Percentiles rank a stretch among this genome's conserved stretches.
Conservation (phyloP, 2,329 filamentous ascomycete genomes). For the Harringtonia aguacate region DNA sequence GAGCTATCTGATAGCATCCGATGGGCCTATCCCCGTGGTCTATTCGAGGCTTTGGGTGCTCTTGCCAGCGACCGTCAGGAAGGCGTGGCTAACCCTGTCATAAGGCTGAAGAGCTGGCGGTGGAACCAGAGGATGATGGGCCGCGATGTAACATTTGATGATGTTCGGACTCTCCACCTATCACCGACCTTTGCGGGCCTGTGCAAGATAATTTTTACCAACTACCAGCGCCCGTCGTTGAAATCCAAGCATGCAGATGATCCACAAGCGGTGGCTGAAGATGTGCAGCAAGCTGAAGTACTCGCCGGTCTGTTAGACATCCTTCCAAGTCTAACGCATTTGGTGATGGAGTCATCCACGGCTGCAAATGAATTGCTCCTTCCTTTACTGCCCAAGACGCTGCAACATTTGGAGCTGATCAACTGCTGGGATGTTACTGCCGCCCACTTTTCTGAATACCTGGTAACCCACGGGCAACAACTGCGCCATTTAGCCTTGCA, state of each 20-base stretch:
- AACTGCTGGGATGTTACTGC: constrained; percentile 71
- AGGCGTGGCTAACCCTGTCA: background rate
- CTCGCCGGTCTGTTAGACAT: constrained; percentile 36
- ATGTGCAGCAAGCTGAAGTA: constrained; percentile 18
- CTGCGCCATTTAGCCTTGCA: constrained; percentile 59
- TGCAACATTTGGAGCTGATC: constrained; percentile 60
- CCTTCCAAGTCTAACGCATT: constrained; percentile 52
- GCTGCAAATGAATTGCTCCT: constrained; percentile 59
- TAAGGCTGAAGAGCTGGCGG: constrained; percentile 41
- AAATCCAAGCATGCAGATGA: constrained; percentile 31
- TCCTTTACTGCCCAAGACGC: constrained; percentile 52
- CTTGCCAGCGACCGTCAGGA: constrained; percentile 15
- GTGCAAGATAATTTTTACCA: constrained; percentile 48
- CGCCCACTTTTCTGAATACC: constrained; percentile 51
- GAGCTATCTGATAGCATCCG: constrained; percentile 43
- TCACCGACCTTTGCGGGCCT: constrained; percentile 45
- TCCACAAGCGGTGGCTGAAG: constrained; percentile 27
- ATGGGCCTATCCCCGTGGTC: constrained; percentile 57
- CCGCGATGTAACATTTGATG: constrained; percentile 33
- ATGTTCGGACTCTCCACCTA: constrained; percentile 40
- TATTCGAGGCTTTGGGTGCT: constrained; percentile 55
- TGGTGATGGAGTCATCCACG: constrained; percentile 67
- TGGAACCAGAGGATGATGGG: constrained; percentile 48
- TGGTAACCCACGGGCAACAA: constrained; percentile 55
- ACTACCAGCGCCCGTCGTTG: constrained; percentile 47